Evolutionary conservation across 441 rosid species (phyloP).

Genomic region (Raphanus hybrid): DNA sequence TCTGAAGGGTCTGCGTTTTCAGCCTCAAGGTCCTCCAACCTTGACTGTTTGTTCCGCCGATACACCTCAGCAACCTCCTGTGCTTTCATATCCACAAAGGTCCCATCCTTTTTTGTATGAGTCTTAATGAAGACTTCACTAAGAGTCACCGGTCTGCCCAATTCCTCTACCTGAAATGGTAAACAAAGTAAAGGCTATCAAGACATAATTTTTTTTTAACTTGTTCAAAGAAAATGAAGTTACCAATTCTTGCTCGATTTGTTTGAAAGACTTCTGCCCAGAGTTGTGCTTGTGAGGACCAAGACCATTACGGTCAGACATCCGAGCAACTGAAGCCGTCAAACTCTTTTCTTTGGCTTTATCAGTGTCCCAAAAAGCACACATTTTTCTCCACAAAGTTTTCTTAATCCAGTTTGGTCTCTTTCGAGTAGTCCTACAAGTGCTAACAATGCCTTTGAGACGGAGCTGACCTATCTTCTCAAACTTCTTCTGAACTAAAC

Average conservation of each 20-base stretch:
- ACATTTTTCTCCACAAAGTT: neutral
- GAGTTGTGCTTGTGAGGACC: neutral
- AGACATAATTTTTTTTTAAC: neutral
- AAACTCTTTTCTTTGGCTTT: neutral
- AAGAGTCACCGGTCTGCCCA: slow-evolving; percentile 4
- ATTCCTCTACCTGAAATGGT: slow-evolving; percentile 1
- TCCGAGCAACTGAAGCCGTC: neutral
- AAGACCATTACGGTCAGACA: neutral
- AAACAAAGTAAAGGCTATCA: neutral
- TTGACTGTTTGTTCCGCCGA: neutral
- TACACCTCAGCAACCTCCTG: neutral
- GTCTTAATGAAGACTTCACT: neutral
- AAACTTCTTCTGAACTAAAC: neutral
- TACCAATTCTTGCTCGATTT: neutral
- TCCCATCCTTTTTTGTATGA: neutral
- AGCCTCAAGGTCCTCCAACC: neutral
- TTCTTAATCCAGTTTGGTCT: neutral
- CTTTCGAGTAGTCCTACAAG: neutral
- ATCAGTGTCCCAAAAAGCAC: neutral
- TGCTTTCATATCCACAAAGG: slow-evolving; percentile 5
- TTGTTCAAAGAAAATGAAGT: neutral
- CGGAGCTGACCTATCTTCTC: neutral
- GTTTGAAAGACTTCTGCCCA: neutral
- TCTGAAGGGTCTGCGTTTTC: neutral
- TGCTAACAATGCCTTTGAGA: neutral